Base-by-base conservation (phyloP, 2,329 filamentous ascomycete species). In the Xylariales sp. region DNA sequence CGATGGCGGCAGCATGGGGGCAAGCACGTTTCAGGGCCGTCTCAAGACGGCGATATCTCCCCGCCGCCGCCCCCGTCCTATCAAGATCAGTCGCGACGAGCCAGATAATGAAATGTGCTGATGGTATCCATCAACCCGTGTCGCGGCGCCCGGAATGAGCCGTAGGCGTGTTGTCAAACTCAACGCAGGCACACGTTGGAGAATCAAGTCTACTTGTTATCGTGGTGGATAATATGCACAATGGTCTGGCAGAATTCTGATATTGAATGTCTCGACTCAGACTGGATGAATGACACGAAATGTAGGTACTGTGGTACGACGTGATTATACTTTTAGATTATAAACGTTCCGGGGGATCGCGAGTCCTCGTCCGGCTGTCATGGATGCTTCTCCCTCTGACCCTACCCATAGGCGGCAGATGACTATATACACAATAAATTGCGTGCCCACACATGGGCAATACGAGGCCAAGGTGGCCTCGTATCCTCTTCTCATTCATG, bases 401-500 rank as follows among this genome's bases (percentile, higher is more conserved):
- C 12, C 20, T 39, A 39, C 7, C 7, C n/a, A 27, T 31, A 18
- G 16, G 25, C 25, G 27, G 18, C n/a, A n/a, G n/a, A n/a, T 40
- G 28, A 31, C 38, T 40, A 40, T 40, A 29, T 40, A 33, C 38
- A 40, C 20, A 29, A 22, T 22, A 40, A 40, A 40, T 29, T 12
- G 24, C 24, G 18, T 19, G 36, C 24, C 36, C 25, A 39, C 16
- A 12, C 9, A 12, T 31, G 36, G 36, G 18, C 25, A 12, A 27
- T 29, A 14, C 16, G 27, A 27, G 27, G 25, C 31, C 15, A 31
- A 16, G 14, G 15, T 16, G 20, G 25, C 16, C 19, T 18, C 15
- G 22, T 18, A 38, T 45, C 35, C 24, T 39, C 35, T n/a, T n/a
- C n/a, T n/a, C 42, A 14, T 39, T 44, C 40, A 40, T 50, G 45